These are phyloP conservation scores for Oemleria cerasiformis DNA, from an alignment of 306 rosid species.

Conservation along the genomic window DNA sequence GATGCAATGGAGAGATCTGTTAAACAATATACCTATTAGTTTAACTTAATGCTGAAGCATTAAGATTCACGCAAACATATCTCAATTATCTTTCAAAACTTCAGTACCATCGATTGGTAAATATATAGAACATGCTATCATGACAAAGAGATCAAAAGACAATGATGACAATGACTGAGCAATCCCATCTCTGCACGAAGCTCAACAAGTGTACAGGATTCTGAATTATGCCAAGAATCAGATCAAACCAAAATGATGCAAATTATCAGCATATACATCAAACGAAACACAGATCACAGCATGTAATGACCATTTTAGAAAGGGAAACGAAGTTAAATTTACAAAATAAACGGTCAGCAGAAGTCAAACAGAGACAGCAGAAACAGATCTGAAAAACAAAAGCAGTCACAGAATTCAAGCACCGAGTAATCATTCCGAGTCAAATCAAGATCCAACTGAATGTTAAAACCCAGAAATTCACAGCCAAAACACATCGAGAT, in stretches of 20 bases:
- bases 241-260: neutral
- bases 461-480: neutral
- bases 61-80: constrained; percentile 1
- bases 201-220: neutral
- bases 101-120: neutral
- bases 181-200: neutral
- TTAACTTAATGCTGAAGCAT: neutral
- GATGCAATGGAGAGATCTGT: constrained; percentile 9
- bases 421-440: constrained; percentile 1
- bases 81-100: neutral
- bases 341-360: neutral
- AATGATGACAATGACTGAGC: neutral
- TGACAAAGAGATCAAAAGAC: neutral
- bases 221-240: neutral
- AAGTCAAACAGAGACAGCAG: neutral
- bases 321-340: neutral
- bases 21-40: neutral
- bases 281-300: constrained; percentile 13
- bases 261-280: neutral
- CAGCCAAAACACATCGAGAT: constrained; percentile 4
- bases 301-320: neutral
- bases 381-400: constrained; percentile 14
- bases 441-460: neutral
- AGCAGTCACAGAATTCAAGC: neutral
- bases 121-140: neutral